Base-by-base conservation (phyloP, 2,329 filamentous ascomycete species). In the Mariannaea elegans region DNA sequence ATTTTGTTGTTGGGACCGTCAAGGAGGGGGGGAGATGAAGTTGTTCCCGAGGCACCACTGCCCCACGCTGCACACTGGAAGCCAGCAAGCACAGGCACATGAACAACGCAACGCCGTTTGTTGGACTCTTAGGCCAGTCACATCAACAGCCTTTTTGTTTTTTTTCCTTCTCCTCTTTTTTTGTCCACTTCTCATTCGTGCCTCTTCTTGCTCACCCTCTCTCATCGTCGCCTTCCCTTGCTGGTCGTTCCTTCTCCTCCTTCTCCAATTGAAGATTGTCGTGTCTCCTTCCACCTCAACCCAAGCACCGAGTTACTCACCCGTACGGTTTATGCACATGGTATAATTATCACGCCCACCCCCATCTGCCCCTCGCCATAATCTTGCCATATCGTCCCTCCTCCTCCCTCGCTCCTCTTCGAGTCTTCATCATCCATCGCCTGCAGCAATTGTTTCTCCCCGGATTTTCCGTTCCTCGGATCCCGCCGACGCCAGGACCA, bases 31-130 rank as follows among this genome's bases (percentile, higher is more conserved):
- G 56, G 60, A 49, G 50, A 59, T 41, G 41, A 44, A 16, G 14
- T 38, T 38, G 34, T 16, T 38, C 46, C 56, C 39, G 39, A 50
- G 44, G 45, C 42, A 45, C 51, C 19, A 24, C 16, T 36, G 46
- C 42, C 46, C 58, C 42, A 56, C 21, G 29, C 44, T 50, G 31
- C 36, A 45, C 52, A 51, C 34, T 42, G 52, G 56, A 44, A 49
- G 58, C 41, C 44, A 56, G 56, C 45, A 58, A 50, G 36, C 65
- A 67, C 51, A 56, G 64, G 65, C 56, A 66, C 57, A 68, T 66
- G 57, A 65, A 65, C 64, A 65, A 54, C 62, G 56, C 56, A 61
- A 54, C 62, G 53, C 24, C 24, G 5, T 32, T 34, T 18, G 4
- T 23, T 36, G 13, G 13, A 36, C 18, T 23, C 32, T 38, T 47